These are phyloP conservation scores for Akanthomyces dipterigenus DNA, from an alignment of 2,329 filamentous ascomycete species.

Conservation along the genomic window DNA sequence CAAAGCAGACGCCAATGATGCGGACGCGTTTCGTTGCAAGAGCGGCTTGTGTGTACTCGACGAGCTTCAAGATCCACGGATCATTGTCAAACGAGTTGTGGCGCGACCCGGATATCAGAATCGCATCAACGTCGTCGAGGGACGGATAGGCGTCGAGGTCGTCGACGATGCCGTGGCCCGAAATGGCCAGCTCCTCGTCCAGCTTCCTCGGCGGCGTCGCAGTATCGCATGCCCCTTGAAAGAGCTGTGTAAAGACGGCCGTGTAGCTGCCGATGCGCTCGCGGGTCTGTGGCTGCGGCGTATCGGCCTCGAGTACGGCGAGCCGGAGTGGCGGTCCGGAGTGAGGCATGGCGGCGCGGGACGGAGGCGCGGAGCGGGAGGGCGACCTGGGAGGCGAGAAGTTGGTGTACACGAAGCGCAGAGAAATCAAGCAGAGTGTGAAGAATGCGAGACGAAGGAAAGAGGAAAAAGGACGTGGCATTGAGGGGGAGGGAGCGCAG, in stretches of 20 bases:
- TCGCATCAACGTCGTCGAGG: constrained; percentile 68
- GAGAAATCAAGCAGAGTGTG: neutral
- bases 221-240: constrained; percentile 45
- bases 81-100: constrained; percentile 67
- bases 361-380: constrained; percentile 16
- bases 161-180: constrained; percentile 57
- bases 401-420: neutral
- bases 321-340: constrained; percentile 56
- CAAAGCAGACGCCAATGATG: constrained; percentile 79
- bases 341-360: neutral
- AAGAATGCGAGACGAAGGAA: neutral
- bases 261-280: constrained; percentile 66
- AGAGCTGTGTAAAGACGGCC: constrained; percentile 58
- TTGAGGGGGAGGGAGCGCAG: neutral
- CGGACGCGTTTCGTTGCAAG: constrained; percentile 56
- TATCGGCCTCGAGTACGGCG: constrained; percentile 84
- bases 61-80: constrained; percentile 70
- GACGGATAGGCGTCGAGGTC: constrained; percentile 61
- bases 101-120: constrained; percentile 73
- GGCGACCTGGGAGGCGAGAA: constrained; percentile 15
- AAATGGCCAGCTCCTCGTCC: constrained; percentile 26
- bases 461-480: neutral
- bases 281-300: constrained; percentile 57
- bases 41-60: constrained; percentile 57
- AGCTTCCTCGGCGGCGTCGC: constrained; percentile 30